Base-by-base conservation (phyloP, 2,329 filamentous ascomycete genomes). In the Pseudogymnoascus sp. region DNA sequence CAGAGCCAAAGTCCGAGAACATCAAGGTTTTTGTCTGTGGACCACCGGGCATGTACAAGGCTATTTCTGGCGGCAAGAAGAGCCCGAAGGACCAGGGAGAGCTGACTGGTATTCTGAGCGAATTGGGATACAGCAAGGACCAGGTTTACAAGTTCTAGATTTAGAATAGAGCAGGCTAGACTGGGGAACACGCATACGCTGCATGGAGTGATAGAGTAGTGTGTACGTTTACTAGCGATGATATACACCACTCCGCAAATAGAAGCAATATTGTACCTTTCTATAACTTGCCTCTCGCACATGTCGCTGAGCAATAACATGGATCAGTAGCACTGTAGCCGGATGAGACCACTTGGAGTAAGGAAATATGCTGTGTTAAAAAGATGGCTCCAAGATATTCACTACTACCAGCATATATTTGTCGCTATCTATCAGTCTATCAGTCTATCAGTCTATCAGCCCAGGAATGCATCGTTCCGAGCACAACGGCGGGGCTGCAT, bases 21-120 rank as follows among this genome's bases (percentile, higher is more conserved):
- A 85, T 96, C 79, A 97, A 97, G 84, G 75, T 97, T 64, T 97
- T 99, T 70, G 90, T 99, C 35, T 97, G 92, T 74, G 92, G 92
- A 0, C 94, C 94, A 10, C 92, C 92, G 2, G 89, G 86, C 39
- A 73, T 97, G 80, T 96, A 96, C 84, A 95, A 96, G 75, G 88
- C 91, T 62, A 85, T 97, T 67, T 92, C 88, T 35, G 94, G 94
- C 33, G 76, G 76, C 70, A 97, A 99, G 89, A 86, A 87, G 73
- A 94, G 88, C 75, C 91, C 92, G n/a, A 80, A 83, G 69, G 91
- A 99, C 73, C 94, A 99, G 78, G 94, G 94, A 67, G 92, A 97
- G 77, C 80, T 99, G 37, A 65, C 78, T 78, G 7, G 94, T 64
- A 78, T 86, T 65, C 78, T 99, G 65, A 87, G 90, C 77, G 90